Base-by-base conservation (phyloP, 139 green algal species). In the Tetraselmis chui region DNA sequence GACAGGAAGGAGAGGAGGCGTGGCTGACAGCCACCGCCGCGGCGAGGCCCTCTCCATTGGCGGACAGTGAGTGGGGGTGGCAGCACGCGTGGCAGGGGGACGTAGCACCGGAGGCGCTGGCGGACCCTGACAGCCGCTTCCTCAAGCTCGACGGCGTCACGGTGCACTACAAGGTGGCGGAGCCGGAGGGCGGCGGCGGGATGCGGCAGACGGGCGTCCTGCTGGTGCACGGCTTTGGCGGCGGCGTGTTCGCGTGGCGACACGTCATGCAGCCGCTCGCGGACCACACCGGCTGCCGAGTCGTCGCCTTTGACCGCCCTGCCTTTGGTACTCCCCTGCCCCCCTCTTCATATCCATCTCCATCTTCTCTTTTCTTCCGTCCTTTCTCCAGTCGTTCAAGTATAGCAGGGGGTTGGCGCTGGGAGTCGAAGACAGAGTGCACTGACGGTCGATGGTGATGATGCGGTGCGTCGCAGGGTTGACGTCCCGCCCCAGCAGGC, bases 141-240 rank as follows among this genome's bases (percentile, higher is more conserved):
- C 29, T 85, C 0, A n/a, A 83, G 5, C 81, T 76, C 59, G 18
- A 29, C 28, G 83, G 78, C 0, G 32, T 91, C 1, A 59, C 30
- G 29, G 78, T 91, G n/a, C 87, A 91, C 81, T 88, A 87, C 84
- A 88, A 88, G 75, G 26, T 77, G 74, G 26, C 26, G 18, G 74
- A 28, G 26, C n/a, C 26, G 74, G 5, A 29, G 26, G 74, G 26
- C 74, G 79, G 79, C 22, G 80, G 11, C 28, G 0, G 32, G 32
- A 24, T 30, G 28, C 30, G 45, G 1, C 30, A 18, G 11, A 81
- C 75, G 0, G 84, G 30, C 28, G 59, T 92, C n/a, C 59, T 97
- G 76, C 84, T 96, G 31, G 82, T 96, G 1, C 93, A 97, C 83
- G 89, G 91, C 27, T 96, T 94, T 90, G 93, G 92, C 31, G 92